Conservation (phyloP, 1,284 basidiomycete genomes). For the Boletus smithii region DNA sequence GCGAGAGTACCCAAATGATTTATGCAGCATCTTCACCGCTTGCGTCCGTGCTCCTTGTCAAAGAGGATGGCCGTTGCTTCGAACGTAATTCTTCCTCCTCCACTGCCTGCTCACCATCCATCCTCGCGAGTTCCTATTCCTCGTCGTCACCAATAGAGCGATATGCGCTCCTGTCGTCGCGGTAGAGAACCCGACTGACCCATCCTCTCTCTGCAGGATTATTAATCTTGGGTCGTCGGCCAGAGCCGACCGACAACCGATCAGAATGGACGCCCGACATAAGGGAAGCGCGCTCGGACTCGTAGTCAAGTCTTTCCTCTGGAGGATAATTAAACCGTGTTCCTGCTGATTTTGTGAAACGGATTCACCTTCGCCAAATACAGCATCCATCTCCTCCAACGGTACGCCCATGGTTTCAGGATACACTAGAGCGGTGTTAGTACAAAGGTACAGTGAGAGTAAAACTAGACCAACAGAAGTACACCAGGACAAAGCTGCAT, state of each 20-base stretch:
- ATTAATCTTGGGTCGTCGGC: slow-evolving; percentile 26
- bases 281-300: slow-evolving; percentile 66
- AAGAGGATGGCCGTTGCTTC: slow-evolving; percentile 14
- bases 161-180: slow-evolving; percentile 48
- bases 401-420: slow-evolving; percentile 80
- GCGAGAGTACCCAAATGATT: slow-evolving; percentile 1
- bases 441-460: background rate
- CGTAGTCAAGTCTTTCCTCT: slow-evolving; percentile 67
- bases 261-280: slow-evolving; percentile 41
- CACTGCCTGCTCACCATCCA: slow-evolving; percentile 35
- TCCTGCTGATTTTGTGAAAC: background rate
- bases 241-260: slow-evolving; percentile 34
- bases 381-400: slow-evolving; percentile 79
- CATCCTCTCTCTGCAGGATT: slow-evolving; percentile 37
- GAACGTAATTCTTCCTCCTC: slow-evolving; percentile 21
- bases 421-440: slow-evolving; percentile 52
- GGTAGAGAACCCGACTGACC: slow-evolving; percentile 51
- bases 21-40: slow-evolving; percentile 10
- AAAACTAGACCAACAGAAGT: slow-evolving; percentile 56
- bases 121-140: slow-evolving; percentile 72
- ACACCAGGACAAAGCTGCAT: slow-evolving; percentile 82
- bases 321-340: slow-evolving; percentile 35
- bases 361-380: slow-evolving; percentile 71
- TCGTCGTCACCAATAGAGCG: slow-evolving; percentile 50
- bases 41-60: slow-evolving; percentile 10